A percentile compares a stretch with the other conserved stretches of the same genome.
Conservation (phyloP, 352 stramenopile genomes). For the Phytophthora sp. region DNA sequence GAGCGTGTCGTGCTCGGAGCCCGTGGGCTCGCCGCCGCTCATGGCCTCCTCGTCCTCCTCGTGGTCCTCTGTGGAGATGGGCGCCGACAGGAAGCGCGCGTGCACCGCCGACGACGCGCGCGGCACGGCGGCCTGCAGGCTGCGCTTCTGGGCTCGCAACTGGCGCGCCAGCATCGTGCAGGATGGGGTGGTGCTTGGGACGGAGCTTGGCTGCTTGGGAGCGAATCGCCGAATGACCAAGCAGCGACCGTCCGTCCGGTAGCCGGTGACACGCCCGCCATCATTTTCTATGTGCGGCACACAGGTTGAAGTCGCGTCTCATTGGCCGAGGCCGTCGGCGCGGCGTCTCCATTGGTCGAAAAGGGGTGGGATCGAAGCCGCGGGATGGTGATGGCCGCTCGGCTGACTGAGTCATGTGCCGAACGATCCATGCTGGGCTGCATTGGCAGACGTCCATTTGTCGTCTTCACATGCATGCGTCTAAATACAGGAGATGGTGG, state of each 20-base stretch:
- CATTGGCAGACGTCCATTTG: too few relatives aligned
- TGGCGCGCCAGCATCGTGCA: slow-evolving; percentile 39
- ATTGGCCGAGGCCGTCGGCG: neutral
- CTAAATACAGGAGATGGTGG: too few relatives aligned
- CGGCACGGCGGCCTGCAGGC: slow-evolving; percentile 18
- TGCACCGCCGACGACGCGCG: slow-evolving; percentile 16
- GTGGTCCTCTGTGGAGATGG: slow-evolving; percentile 34
- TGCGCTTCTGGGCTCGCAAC: slow-evolving; percentile 30
- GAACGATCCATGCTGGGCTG: too few relatives aligned
- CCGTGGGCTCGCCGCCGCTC: slow-evolving; percentile 23
- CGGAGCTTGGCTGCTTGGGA: slow-evolving; percentile 23
- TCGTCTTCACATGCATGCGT: too few relatives aligned
- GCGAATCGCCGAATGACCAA: slow-evolving; percentile 33
- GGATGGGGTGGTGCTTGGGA: slow-evolving; percentile 9
- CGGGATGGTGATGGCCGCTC: too few relatives aligned
- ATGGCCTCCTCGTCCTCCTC: slow-evolving; percentile 48
- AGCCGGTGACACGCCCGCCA: neutral
- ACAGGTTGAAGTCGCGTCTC: slow-evolving; percentile 13
- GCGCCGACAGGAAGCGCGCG: slow-evolving; percentile 30
- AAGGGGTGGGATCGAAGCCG: neutral
- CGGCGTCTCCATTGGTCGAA: neutral
- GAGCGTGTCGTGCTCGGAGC: slow-evolving; percentile 51
- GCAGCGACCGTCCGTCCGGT: neutral
- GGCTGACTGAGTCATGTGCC: too few relatives aligned
- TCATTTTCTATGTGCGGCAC: slow-evolving; percentile 4